Evolutionary conservation across 2,329 filamentous ascomycete species (phyloP), one percentile per base, ranked within the genome.

Genomic region (Curvularia eragrostidis): DNA sequence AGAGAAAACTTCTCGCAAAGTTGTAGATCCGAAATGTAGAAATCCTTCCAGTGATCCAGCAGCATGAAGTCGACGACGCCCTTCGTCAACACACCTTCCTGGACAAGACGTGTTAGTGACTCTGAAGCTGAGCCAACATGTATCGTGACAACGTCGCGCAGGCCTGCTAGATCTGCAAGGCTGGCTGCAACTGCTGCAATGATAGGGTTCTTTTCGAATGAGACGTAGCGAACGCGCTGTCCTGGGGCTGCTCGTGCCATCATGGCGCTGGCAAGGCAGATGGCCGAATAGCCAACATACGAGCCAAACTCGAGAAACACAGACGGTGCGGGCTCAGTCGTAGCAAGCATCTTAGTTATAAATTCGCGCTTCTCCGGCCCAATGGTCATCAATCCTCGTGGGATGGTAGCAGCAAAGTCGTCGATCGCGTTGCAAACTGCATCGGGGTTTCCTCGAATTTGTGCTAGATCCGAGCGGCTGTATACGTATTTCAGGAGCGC

Each of bases 251-350:
- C 46, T 23, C 32, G 21, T 9, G 32, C 46, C 19, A 48, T 10
- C 46, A 48, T 48, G 10, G 32, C 46, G 15, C 46, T 48, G 19
- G 46, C 46, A 26, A 48, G 46, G 34, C 46, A 48, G 19, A 48
- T 48, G 46, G 47, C 47, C n/a, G 47, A 49, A 15, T 49, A 49
- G 3, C 47, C 32, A 39, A 49, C 47, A 39, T 49, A 49, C 7
- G 47, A 49, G 8, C 47, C 47, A 9, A 49, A 49, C 15, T 49
- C 47, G 34, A 49, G 46, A 21, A 48, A 48, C 21, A 48, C 5
- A 6, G 46, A 18, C 18, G 46, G 46, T 10, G 46, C 46, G 26
- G 46, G 46, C 46, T 48, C 46, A 36, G 32, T 12, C 2, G 46
- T 24, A 48, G 32, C 32, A 5, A 48, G 21, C 32, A 38, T 36